Percentiles rank a stretch among this genome's conserved stretches.
Conservation (phyloP, 2,329 filamentous ascomycete genomes). For the Pseudodiploospora longispora region DNA sequence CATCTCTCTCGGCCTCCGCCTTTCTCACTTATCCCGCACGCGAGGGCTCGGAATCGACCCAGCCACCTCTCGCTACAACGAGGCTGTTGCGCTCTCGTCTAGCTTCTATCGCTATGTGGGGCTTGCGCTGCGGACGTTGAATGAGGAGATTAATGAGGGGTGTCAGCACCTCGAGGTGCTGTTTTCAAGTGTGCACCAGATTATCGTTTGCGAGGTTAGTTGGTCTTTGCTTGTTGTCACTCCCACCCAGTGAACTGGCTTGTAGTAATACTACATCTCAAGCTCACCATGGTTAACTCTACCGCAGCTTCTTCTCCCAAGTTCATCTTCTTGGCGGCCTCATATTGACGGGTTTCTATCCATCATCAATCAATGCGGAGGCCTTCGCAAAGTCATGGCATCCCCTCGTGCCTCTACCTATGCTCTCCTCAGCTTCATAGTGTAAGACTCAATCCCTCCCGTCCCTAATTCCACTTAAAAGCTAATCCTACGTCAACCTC, state of each 20-base stretch:
- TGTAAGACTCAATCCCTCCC: not conserved
- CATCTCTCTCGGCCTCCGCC: conserved; percentile 5
- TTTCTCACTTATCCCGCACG: conserved; percentile 2
- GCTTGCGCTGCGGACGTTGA: conserved; percentile 2
- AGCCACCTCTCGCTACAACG: not conserved
- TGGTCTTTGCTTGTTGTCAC: not conserved
- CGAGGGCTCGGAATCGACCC: conserved; percentile 2
- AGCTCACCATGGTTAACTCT: not conserved
- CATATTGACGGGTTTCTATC: conserved; percentile 5
- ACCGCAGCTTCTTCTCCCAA: not conserved
- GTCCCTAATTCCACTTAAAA: not conserved
- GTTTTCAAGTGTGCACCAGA: not conserved
- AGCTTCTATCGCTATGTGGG: conserved; percentile 5
- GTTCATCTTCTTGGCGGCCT: conserved; percentile 3
- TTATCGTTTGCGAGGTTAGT: not conserved
- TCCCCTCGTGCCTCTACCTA: conserved; percentile 1
- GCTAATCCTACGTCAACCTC: not conserved
- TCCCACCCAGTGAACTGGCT: too few species aligned
- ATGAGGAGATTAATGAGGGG: conserved; percentile 2
- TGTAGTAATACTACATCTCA: too few species aligned
- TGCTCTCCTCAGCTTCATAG: conserved; percentile 6
- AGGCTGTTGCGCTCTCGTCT: not conserved
- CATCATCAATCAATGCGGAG: conserved; percentile 5
- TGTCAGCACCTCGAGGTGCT: not conserved
- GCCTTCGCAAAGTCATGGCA: conserved; percentile 3